Base-by-base conservation (phyloP, 2,329 filamentous ascomycete genomes). In the Monosporascus cannonballus region DNA sequence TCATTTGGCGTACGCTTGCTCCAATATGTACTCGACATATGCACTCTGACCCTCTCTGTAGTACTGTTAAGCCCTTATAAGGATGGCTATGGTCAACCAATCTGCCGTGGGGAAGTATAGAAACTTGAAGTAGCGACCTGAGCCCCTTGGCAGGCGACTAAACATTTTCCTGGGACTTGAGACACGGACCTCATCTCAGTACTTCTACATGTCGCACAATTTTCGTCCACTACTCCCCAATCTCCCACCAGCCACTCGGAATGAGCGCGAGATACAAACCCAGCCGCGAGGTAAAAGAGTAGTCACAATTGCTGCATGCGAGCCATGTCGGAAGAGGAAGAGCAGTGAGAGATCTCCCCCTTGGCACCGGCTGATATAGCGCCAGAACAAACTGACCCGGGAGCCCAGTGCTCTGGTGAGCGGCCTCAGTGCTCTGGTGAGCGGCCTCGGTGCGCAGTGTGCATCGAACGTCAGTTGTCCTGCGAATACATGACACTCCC, bases 401-500 rank as follows among this genome's bases (percentile, higher is more conserved):
- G 14, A 22, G 22, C 41, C 7, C 38, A 64, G 61, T 64, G 61
- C 51, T 55, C 51, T 25, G 60, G 59, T 17, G 61, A 62, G 30
- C 60, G 61, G 24, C 61, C 61, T 48, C 56, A 54, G 55, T 64
- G 61, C 46, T n/a, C n/a, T 25, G 60, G 59, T 17, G 61, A 62
- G 30, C 60, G 61, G 24, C 61, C 61, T 48, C 56, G 53, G 55
- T 64, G 61, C 46, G 54, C 54, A 17, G 57, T 59, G 27, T 64
- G 61, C 47, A 37, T 61, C 36, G 60, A 64, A 51, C 54, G 60
- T 44, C 55, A 59, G 34, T 58, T 57, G 5, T 22, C 48, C 17
- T 64, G 61, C 60, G 61, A 61, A 53, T 64, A 64, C 47, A 59
- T 56, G 15, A 62, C 60, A 14, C 56, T 60, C 7, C 61, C 61